These are phyloP conservation scores for Penicillium paxilli DNA, from an alignment of 495 filamentous ascomycete genomes.

Conservation along the genomic window DNA sequence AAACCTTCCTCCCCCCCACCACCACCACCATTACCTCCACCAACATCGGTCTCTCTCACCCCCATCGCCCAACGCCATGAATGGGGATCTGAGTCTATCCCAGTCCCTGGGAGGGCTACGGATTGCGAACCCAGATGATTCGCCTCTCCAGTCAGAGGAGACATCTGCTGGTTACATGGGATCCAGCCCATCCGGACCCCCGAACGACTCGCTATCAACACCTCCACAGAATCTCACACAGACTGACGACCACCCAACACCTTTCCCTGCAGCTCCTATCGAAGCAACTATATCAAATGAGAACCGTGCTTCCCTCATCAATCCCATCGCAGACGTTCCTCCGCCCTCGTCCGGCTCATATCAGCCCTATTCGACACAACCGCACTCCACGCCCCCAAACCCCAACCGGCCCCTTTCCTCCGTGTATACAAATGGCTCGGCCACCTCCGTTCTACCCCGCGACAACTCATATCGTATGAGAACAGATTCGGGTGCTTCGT, in stretches of 20 bases:
- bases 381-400: constrained; percentile 37
- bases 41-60: no score
- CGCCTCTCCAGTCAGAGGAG: constrained; percentile 59
- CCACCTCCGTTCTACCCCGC: constrained; percentile 40
- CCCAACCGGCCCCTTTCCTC: constrained; percentile 55
- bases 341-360: constrained; percentile 28
- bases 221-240: constrained; percentile 17
- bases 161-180: constrained; percentile 28
- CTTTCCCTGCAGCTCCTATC: constrained; percentile 22
- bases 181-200: constrained; percentile 24
- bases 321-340: constrained; percentile 20
- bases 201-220: constrained; percentile 31
- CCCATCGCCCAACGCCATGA: constrained; percentile 60
- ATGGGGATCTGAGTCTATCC: constrained; percentile 89
- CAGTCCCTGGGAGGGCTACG: constrained; percentile 91
- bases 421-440: constrained; percentile 51
- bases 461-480: constrained; percentile 56
- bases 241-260: constrained; percentile 17
- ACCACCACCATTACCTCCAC: constrained; percentile 2
- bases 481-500: constrained; percentile 65
- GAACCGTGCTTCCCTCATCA: constrained; percentile 31
- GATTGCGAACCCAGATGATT: constrained; percentile 95
- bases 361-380: constrained; percentile 43
- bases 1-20: constrained; percentile 10
- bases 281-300: constrained; percentile 22